Evolutionary conservation across 768 basidiomycete genomes (phyloP).

Genomic region (Lentinula aciculospora): DNA sequence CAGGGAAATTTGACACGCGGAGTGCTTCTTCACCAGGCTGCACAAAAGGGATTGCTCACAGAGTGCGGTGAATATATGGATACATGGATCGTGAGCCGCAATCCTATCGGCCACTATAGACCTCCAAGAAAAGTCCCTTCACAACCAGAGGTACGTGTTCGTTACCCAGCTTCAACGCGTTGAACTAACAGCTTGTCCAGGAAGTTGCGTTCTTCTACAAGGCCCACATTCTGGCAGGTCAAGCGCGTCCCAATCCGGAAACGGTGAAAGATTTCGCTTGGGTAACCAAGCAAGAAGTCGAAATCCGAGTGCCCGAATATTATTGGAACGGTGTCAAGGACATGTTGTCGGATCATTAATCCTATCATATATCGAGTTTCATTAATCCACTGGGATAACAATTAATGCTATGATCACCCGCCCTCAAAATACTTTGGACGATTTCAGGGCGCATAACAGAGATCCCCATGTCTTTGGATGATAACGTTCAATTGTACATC

Average conservation of each 20-base stretch:
- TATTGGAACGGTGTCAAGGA: conserved; percentile 81
- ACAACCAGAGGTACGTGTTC: conserved; percentile 30
- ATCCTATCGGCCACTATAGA: conserved; percentile 78
- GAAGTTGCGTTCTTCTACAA: conserved; percentile 86
- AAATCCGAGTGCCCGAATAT: conserved; percentile 52
- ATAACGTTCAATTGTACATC: too few species aligned
- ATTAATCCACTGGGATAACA: not conserved
- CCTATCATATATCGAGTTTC: conserved; percentile 7
- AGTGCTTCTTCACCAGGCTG: conserved; percentile 79
- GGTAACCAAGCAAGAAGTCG: conserved; percentile 90
- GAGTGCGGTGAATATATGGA: conserved; percentile 85
- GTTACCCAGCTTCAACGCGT: not conserved
- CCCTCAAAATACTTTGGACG: too few species aligned
- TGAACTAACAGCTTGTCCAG: conserved; percentile 30
- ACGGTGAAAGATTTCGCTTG: conserved; percentile 78
- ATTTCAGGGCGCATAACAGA: too few species aligned
- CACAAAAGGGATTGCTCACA: conserved; percentile 60
- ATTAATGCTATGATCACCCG: too few species aligned
- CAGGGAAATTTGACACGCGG: conserved; percentile 53
- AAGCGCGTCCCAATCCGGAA: conserved; percentile 55
- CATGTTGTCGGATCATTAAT: conserved; percentile 68
- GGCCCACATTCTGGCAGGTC: conserved; percentile 87
- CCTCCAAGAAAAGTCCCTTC: conserved; percentile 30
- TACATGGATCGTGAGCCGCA: conserved; percentile 88
- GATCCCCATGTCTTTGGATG: too few species aligned